Percentiles rank a stretch among this genome's conserved stretches.
Conservation (phyloP, 768 basidiomycete species). For the Boletus sp. region DNA sequence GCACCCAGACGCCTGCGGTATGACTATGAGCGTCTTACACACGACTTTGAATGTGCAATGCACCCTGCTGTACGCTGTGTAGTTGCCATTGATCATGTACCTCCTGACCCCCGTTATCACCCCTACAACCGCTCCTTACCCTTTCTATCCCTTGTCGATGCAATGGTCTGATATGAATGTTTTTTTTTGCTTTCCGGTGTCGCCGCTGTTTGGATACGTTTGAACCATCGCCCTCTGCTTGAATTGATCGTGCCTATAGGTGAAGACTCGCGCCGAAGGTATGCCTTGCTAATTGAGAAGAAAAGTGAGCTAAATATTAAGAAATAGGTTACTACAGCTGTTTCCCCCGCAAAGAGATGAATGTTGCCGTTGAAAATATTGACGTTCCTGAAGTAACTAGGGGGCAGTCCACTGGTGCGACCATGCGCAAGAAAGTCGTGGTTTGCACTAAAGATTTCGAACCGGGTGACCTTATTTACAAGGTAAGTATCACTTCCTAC, state of each 20-base stretch:
- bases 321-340: constrained; percentile 67
- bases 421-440: constrained; percentile 49
- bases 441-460: constrained; percentile 66
- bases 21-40: constrained; percentile 33
- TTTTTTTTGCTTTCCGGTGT: constrained; percentile 32
- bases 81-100: constrained; percentile 29
- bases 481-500: constrained; percentile 38
- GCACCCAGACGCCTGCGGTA: constrained; percentile 48
- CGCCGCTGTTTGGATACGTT: constrained; percentile 13
- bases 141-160: constrained; percentile 22
- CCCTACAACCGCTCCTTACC: constrained; percentile 20
- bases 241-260: constrained; percentile 41
- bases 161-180: constrained; percentile 62
- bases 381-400: constrained; percentile 22
- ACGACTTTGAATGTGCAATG: constrained; percentile 26
- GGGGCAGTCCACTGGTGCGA: constrained; percentile 12
- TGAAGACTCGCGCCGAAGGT: constrained; percentile 73
- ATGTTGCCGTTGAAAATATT: constrained; percentile 57
- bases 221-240: constrained; percentile 8
- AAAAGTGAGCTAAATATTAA: constrained; percentile 16
- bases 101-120: constrained; percentile 12
- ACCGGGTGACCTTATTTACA: constrained; percentile 76
- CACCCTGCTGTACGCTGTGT: constrained; percentile 33
- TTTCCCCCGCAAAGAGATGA: constrained; percentile 74
- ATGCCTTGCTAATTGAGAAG: constrained; percentile 38